A percentile compares a stretch with the other conserved stretches of the same genome.
phyloP scores from a whole-genome alignment of 2,329 filamentous ascomycete genomes.

The Cladosporium sp. region DNA sequence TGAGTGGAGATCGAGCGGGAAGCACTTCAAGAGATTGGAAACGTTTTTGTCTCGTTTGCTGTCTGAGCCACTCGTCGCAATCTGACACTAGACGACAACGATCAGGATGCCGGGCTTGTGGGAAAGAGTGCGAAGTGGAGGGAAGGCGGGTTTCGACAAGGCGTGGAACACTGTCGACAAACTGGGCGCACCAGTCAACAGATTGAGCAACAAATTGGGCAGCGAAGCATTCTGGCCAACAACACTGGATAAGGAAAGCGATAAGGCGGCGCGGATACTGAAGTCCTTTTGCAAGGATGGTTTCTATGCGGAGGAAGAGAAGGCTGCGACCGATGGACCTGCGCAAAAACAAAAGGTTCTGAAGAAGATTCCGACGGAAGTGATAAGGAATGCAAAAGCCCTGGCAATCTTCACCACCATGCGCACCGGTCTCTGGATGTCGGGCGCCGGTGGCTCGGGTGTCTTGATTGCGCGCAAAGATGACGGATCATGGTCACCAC shows the following conservation, averaged over 20 bases:
- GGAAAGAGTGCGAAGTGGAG: constrained; percentile 51
- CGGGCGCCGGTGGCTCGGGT: constrained; percentile 84
- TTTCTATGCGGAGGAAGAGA: constrained; percentile 58
- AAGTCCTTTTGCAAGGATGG: constrained; percentile 85
- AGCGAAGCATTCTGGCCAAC: constrained; percentile 82
- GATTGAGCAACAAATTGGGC: constrained; percentile 74
- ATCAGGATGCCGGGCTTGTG: constrained; percentile 36
- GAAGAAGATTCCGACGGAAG: constrained; percentile 79
- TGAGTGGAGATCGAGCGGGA: constrained; percentile 4
- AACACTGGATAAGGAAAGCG: constrained; percentile 80
- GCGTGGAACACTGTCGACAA: constrained; percentile 65
- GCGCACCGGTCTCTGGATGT: constrained; percentile 88
- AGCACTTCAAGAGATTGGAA: too few species aligned
- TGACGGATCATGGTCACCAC: constrained; percentile 87
- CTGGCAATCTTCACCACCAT: constrained; percentile 94
- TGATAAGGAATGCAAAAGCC: constrained; percentile 85
- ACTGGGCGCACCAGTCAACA: constrained; percentile 68
- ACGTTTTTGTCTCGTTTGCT: not conserved
- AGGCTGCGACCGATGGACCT: constrained; percentile 42
- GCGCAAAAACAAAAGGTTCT: constrained; percentile 60
- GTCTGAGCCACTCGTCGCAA: not conserved
- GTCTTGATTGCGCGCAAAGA: constrained; percentile 78
- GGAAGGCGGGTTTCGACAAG: constrained; percentile 70
- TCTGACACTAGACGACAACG: not conserved
- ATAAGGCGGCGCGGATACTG: constrained; percentile 85